Evolutionary conservation across 345 rosid genomes (phyloP), one percentile per base, ranked within the genome.

Genomic region (Ceriops zippeliana): DNA sequence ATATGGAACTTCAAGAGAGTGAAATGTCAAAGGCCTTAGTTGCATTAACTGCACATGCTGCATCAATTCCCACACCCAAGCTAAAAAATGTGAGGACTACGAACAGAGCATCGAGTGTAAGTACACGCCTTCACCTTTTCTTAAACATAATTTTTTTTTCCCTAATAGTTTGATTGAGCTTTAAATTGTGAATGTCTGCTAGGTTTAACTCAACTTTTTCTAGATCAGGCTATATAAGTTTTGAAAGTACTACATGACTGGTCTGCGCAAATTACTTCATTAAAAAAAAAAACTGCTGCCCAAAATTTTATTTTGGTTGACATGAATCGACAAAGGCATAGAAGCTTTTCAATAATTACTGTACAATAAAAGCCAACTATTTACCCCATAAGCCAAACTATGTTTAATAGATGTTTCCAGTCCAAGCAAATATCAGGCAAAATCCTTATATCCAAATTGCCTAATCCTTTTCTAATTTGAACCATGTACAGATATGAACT

Each of bases 1-100:
- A 59, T 22, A 70, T 78, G 68, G 9, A 46, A 17, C 69, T 75
- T 67, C 72, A 34, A 63, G 75, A 77, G 58, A 73, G 63, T 1
- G 75, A 82, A 1, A 34, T 70, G 66, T 84, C 86, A 9, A 82
- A 66, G 68, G 85, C 86, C 32, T 66, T 92, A 32, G 85, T 84
- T 15, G 63, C 79, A 62, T 34, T 86, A 51, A 63, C 77, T 2
- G 75, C 83, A 7, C 78, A 74, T 67, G 82, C 77, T 71, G 85
- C 87, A 1, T 86, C 83, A 27, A 72, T 86, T 6, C 83, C 92
- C 9, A 34, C 63, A 4, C 71, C 67, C 9, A 83, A 81, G 67
- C 66, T 84, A 22, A 88, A 85, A 74, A 66, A 59, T 6, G 64
- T 61, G 34, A 65, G 75, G 83, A 17, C 61, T 27, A 65, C 58